Conservation (phyloP, 2,329 filamentous ascomycete species). For the Trichoderma atroviride region DNA sequence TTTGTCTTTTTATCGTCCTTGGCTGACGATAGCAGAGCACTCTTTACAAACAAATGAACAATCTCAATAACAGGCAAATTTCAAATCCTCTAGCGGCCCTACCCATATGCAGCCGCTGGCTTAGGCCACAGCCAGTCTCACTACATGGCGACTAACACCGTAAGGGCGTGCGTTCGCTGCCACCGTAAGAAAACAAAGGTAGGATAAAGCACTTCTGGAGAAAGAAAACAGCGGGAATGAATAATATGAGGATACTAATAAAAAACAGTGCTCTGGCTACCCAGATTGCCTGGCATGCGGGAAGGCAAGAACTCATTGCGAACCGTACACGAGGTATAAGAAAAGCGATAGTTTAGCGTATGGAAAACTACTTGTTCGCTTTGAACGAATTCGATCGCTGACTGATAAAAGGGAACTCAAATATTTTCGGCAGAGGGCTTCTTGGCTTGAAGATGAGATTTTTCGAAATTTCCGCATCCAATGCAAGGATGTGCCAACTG, state of each 20-base stretch:
- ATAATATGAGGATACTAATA: background rate
- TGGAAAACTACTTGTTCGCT: background rate
- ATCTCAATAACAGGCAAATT: background rate
- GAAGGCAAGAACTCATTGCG: background rate
- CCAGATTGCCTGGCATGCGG: background rate
- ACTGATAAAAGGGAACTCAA: background rate
- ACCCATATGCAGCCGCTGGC: background rate
- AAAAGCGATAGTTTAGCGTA: background rate
- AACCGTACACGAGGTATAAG: background rate
- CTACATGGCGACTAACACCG: background rate
- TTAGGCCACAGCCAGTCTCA: background rate
- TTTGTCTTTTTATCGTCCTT: background rate
- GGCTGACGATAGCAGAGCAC: background rate
- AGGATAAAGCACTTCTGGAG: background rate
- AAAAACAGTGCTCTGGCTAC: background rate
- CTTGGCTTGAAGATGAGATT: background rate
- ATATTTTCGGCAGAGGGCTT: background rate
- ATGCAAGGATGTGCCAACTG: background rate
- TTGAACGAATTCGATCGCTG: background rate
- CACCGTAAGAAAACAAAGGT: slow-evolving; percentile 4
- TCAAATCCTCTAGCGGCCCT: background rate
- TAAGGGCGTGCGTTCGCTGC: background rate
- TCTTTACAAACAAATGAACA: background rate
- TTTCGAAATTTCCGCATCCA: background rate
- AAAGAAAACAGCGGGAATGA: background rate